phyloP scores from a whole-genome alignment of 202 grass and related monocot species.

The Digitaria exilis region DNA sequence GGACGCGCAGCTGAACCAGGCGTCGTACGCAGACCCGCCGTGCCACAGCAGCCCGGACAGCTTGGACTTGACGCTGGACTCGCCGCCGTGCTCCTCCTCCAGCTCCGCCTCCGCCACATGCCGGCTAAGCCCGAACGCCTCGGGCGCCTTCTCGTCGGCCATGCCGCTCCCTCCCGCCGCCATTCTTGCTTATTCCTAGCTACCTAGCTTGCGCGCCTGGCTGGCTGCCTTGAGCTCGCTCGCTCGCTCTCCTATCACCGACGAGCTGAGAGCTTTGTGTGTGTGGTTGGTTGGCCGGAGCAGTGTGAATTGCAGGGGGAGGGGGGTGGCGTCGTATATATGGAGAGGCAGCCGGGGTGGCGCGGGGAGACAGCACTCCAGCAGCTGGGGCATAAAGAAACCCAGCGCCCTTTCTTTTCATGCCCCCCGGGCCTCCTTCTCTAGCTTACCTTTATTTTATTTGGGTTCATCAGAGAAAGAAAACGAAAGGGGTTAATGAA shows the following conservation, averaged over 20 bases:
- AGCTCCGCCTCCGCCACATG: slow-evolving; percentile 46
- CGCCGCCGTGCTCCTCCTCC: slow-evolving; percentile 38
- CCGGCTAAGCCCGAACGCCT: slow-evolving; percentile 50
- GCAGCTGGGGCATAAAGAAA: slow-evolving; percentile 51
- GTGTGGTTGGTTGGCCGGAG: not conserved
- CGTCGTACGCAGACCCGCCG: slow-evolving; percentile 89
- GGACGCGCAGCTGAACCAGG: slow-evolving; percentile 98
- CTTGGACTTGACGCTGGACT: slow-evolving; percentile 52
- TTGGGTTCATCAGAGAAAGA: not conserved
- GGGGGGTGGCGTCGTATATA: slow-evolving; percentile 25
- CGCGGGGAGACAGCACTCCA: slow-evolving; percentile 30
- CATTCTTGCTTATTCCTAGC: not conserved
- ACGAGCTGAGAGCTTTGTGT: not conserved
- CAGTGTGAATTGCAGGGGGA: not conserved
- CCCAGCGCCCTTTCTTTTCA: slow-evolving; percentile 10
- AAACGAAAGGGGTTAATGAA: not conserved
- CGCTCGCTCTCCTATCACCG: not conserved
- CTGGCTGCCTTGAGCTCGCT: not conserved
- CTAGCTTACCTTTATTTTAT: not conserved
- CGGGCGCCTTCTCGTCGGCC: slow-evolving; percentile 74
- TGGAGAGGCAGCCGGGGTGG: not conserved
- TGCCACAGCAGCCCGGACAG: slow-evolving; percentile 85
- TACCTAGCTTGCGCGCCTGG: not conserved
- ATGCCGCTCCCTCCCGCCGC: slow-evolving; percentile 35
- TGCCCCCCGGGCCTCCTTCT: not conserved